Evolutionary conservation across 176 grass and related monocot genomes (phyloP), one percentile per base, ranked within the genome.

Genomic region (Zoysia japonica): DNA sequence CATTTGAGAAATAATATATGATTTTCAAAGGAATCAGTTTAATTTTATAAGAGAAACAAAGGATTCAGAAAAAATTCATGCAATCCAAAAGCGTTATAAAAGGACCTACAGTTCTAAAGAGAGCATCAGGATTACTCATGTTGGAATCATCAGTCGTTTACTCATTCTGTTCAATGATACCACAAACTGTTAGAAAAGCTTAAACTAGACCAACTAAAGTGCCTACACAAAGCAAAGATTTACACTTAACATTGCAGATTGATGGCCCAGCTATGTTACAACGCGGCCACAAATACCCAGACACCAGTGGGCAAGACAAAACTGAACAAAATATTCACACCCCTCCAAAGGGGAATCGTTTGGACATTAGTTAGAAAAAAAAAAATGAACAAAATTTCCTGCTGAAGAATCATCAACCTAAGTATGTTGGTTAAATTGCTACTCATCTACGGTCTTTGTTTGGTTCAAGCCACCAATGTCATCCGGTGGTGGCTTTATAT

Each of bases 401-500:
- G 5, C 35, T 0, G 47, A 70, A 88, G 28, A 89, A 82, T 73
- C 47, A 78, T 62, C 61, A 35, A 20, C 78, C 83, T 80, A 89
- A 70, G 71, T 81, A 81, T 78, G 59, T 57, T 28, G 49, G 87
- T 85, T 72, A 89, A 86, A 82, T 68, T 50, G 61, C 78, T 89
- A 86, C 61, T 74, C 69, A 78, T 85, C 83, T 82, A 82, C 60
- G 11, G 78, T 89, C 19, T 11, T 68, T 3, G 87, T 85, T 71
- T 82, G 46, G 20, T 82, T 89, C 56, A 67, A 48, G 61, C 28
- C 55, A 63, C 78, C 39, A 4, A 11, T 65, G 52, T 88, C 96
- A n/a, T 96, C 90, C 5, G 86, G 82, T 4, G 76, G 82, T 84
- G 92, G 96, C 73, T 99, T 99, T 77, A 96, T 93, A 63, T 91